These are phyloP conservation scores for Dactylellina sp. DNA, from an alignment of 2,329 filamentous ascomycete genomes.

Conservation along the genomic window DNA sequence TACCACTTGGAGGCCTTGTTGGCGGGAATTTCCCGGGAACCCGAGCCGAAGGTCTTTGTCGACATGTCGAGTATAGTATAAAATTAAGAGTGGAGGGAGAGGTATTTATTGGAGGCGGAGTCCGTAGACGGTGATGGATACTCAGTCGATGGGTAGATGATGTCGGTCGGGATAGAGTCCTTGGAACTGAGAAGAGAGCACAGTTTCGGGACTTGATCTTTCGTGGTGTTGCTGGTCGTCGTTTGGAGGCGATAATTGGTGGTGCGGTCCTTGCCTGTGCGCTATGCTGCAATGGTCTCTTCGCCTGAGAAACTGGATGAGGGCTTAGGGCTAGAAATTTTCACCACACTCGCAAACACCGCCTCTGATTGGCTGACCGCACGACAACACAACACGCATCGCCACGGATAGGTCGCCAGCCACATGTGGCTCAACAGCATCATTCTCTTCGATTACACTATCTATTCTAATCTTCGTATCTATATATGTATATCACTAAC, in stretches of 20 bases:
- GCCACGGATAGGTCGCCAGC: slow-evolving; percentile 12
- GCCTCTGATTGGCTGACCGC: slow-evolving; percentile 29
- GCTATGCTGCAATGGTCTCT: slow-evolving; percentile 32
- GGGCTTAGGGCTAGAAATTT: slow-evolving; percentile 57
- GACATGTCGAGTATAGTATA: slow-evolving; percentile 69
- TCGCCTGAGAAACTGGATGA: slow-evolving; percentile 34
- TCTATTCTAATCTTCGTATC: no score
- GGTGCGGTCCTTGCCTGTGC: slow-evolving; percentile 44
- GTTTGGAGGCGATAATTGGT: slow-evolving; percentile 48
- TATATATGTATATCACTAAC: no score
- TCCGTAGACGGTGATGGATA: slow-evolving; percentile 16
- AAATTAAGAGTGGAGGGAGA: slow-evolving; percentile 24
- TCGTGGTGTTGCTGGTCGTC: slow-evolving; percentile 54
- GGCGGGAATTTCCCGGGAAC: slow-evolving; percentile 86
- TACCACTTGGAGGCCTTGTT: slow-evolving; percentile 99
- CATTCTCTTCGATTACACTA: neutral
- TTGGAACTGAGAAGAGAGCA: no score
- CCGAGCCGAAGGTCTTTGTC: slow-evolving; percentile 91
- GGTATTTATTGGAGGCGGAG: slow-evolving; percentile 20
- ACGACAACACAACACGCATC: slow-evolving; percentile 19
- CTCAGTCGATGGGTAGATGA: slow-evolving; percentile 43
- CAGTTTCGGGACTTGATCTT: slow-evolving; percentile 26
- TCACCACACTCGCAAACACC: slow-evolving; percentile 26
- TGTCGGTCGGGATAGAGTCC: slow-evolving; percentile 50
- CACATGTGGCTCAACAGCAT: slow-evolving; percentile 23